phyloP scores from a whole-genome alignment of 371 early-diverging fungal genomes.

The Mortierella sp. region DNA sequence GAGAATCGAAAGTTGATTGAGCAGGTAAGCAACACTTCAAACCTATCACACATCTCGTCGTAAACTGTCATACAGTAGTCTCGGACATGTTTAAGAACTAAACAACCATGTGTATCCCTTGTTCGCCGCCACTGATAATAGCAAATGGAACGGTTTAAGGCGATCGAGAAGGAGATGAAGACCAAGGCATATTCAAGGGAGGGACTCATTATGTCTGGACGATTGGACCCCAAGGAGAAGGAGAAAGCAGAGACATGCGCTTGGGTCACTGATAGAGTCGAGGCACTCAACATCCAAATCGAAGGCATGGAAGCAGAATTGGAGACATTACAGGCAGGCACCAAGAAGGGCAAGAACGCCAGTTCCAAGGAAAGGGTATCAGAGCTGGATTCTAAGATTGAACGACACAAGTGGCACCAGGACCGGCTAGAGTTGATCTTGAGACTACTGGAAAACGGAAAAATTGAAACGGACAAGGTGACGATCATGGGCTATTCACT shows the following conservation, averaged over 20 bases:
- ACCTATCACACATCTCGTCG: too few relatives aligned
- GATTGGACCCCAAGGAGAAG: constrained; percentile 92
- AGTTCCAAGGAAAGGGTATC: constrained; percentile 77
- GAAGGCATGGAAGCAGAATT: constrained; percentile 91
- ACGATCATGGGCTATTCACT: not conserved
- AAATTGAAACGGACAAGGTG: constrained; percentile 82
- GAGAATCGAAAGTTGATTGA: constrained; percentile 95
- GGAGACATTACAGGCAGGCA: constrained; percentile 78
- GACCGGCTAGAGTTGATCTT: constrained; percentile 87
- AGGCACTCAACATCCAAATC: constrained; percentile 86
- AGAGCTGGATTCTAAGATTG: constrained; percentile 76
- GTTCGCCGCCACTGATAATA: constrained; percentile 30
- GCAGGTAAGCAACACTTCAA: constrained; percentile 55
- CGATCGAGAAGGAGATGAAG: constrained; percentile 96
- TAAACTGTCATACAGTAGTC: too few relatives aligned
- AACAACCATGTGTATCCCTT: not conserved
- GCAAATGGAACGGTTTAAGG: constrained; percentile 98
- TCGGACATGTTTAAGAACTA: too few relatives aligned
- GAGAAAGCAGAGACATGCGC: constrained; percentile 85
- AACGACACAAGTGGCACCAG: constrained; percentile 91
- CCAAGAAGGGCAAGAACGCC: constrained; percentile 82
- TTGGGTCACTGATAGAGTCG: constrained; percentile 85
- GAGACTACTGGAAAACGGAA: constrained; percentile 91
- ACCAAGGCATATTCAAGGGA: constrained; percentile 97
- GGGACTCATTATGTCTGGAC: constrained; percentile 81